phyloP scores from a whole-genome alignment of 257 asterid species.

The Capsicum chinense region DNA sequence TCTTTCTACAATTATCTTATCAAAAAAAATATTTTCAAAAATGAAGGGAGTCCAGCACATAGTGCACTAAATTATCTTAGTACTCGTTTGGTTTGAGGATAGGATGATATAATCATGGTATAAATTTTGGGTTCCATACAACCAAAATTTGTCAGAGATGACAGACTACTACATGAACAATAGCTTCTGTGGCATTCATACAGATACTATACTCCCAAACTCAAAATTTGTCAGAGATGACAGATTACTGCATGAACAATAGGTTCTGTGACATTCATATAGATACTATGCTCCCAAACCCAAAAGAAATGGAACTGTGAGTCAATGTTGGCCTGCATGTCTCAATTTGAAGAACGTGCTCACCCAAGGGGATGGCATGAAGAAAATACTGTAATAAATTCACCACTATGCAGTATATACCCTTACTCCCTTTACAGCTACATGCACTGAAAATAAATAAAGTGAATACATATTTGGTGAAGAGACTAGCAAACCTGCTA shows the following conservation, averaged over 20 bases:
- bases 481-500: conserved; percentile 59
- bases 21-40: no score
- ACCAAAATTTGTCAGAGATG: not conserved
- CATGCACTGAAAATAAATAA: not conserved
- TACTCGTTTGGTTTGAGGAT: not conserved
- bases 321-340: not conserved
- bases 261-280: not conserved
- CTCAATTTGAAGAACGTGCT: not conserved
- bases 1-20: not conserved
- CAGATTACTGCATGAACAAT: not conserved
- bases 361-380: not conserved
- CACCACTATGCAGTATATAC: not conserved
- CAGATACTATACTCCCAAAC: no score
- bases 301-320: not conserved
- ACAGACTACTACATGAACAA: not conserved
- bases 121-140: not conserved
- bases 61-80: not conserved
- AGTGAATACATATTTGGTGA: not conserved
- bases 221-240: not conserved
- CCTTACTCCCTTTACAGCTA: not conserved
- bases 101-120: not conserved
- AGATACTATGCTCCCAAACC: no score
- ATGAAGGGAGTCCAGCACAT: not conserved
- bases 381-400: not conserved
- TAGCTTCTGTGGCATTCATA: not conserved